These are phyloP conservation scores for Pythium phragmiticola DNA, from an alignment of 352 stramenopile genomes.

Conservation along the genomic window DNA sequence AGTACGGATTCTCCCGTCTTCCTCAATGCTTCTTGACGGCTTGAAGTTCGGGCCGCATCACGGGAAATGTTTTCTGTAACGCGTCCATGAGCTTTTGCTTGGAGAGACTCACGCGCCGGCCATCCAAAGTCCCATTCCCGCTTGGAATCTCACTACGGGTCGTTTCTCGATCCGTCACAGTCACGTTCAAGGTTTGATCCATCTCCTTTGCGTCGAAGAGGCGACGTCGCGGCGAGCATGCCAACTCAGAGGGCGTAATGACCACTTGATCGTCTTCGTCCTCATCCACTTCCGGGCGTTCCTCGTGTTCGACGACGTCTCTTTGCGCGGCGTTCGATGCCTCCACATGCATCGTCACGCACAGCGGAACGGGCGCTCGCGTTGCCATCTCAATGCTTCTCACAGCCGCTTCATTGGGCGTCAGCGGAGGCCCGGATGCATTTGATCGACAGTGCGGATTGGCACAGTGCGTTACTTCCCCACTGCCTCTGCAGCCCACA, in stretches of 20 bases:
- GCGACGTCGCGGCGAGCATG: conserved; percentile 44
- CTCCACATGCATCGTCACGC: conserved; percentile 23
- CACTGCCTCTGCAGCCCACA: conserved; percentile 32
- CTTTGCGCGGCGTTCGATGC: neutral
- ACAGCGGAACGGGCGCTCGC: conserved; percentile 41
- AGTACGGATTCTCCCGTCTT: neutral
- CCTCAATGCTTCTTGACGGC: conserved; percentile 22
- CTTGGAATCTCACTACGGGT: neutral
- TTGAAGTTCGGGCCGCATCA: conserved; percentile 11
- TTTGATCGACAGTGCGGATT: conserved; percentile 47
- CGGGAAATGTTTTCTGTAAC: conserved; percentile 46
- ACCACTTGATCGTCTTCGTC: conserved; percentile 21
- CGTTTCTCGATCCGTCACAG: neutral
- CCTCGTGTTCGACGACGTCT: conserved; percentile 5
- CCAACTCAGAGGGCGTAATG: neutral
- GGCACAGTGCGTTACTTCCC: conserved; percentile 21
- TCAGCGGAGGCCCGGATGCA: conserved; percentile 14
- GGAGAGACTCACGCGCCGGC: conserved; percentile 43
- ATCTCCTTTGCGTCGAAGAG: conserved; percentile 54
- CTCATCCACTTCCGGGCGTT: conserved; percentile 31
- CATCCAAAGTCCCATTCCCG: neutral
- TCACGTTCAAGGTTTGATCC: conserved; percentile 42
- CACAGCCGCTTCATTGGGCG: conserved; percentile 44
- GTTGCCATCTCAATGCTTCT: conserved; percentile 52
- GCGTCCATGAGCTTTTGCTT: conserved; percentile 74